Conservation (phyloP, 2,329 filamentous ascomycete species). For the Aspergillus spinulosporus region DNA sequence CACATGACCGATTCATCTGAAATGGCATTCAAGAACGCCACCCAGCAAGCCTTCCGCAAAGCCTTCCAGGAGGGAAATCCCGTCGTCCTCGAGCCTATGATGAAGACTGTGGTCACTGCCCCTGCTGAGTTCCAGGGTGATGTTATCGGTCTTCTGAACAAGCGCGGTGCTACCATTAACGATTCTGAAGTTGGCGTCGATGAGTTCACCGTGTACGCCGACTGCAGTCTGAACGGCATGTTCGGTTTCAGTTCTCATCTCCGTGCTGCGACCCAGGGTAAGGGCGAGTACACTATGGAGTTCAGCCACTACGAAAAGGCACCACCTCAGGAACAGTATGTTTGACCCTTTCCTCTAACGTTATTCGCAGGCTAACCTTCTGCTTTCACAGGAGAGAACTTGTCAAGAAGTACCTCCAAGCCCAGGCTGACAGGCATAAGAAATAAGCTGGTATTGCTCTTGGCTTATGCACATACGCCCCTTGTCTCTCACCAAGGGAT, state of each 20-base stretch:
- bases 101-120: constrained; percentile 97
- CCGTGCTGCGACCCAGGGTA: constrained; percentile 91
- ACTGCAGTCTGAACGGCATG: constrained; percentile 95
- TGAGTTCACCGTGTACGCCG: constrained; percentile 88
- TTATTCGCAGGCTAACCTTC: constrained; percentile 11
- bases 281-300: constrained; percentile 98
- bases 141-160: constrained; percentile 92
- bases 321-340: constrained; percentile 83
- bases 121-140: constrained; percentile 97
- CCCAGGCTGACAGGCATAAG: constrained; percentile 64
- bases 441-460: constrained; percentile 44
- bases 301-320: constrained; percentile 94
- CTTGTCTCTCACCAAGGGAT: constrained; percentile 12
- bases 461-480: constrained; percentile 1
- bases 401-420: constrained; percentile 67
- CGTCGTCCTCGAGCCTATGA: constrained; percentile 87
- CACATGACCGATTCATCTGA: constrained; percentile 98
- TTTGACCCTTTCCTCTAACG: constrained; percentile 25
- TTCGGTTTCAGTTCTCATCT: constrained; percentile 94
- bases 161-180: constrained; percentile 90
- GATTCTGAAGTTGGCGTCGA: constrained; percentile 93
- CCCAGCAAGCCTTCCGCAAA: constrained; percentile 95
- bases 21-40: constrained; percentile 91
- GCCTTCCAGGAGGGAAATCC: constrained; percentile 80
- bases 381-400: constrained; percentile 57